Conservation (phyloP, 768 basidiomycete species). For the Termitomyces sp. region DNA sequence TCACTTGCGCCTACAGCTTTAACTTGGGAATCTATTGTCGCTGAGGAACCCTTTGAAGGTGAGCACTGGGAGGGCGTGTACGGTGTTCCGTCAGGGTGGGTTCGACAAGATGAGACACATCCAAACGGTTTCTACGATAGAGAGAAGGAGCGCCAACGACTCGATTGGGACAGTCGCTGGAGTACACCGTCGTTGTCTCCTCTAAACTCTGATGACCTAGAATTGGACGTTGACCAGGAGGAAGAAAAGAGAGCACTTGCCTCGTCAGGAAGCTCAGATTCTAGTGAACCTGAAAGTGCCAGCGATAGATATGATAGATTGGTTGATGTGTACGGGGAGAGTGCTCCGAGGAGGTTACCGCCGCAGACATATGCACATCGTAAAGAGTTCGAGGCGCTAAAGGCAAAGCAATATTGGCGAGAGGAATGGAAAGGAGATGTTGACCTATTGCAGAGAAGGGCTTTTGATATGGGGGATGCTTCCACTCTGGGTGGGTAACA, state of each 20-base stretch:
- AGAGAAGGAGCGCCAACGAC: constrained; percentile 16
- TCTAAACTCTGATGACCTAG: constrained; percentile 49
- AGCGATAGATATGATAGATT: background rate
- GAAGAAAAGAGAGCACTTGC: constrained; percentile 6
- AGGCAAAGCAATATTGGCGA: constrained; percentile 69
- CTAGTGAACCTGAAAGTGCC: background rate
- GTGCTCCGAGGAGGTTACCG: constrained; percentile 10
- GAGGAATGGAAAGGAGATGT: constrained; percentile 52
- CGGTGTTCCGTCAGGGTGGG: constrained; percentile 41
- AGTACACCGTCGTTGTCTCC: constrained; percentile 69
- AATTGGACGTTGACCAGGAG: constrained; percentile 22
- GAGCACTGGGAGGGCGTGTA: constrained; percentile 82
- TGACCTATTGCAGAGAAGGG: constrained; percentile 24
- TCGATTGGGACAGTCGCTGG: constrained; percentile 38
- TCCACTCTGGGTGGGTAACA: constrained; percentile 58
- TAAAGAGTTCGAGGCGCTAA: constrained; percentile 57
- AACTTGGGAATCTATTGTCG: constrained; percentile 76
- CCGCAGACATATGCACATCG: constrained; percentile 39
- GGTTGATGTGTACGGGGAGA: constrained; percentile 4
- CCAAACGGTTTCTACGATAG: constrained; percentile 20
- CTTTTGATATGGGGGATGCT: constrained; percentile 62
- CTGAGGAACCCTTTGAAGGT: constrained; percentile 80
- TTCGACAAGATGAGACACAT: constrained; percentile 29
- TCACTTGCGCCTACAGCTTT: constrained; percentile 33
- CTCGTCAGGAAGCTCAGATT: background rate